Evolutionary conservation across 2,329 filamentous ascomycete genomes (phyloP).

Genomic region (Epichloe gansuensis): DNA sequence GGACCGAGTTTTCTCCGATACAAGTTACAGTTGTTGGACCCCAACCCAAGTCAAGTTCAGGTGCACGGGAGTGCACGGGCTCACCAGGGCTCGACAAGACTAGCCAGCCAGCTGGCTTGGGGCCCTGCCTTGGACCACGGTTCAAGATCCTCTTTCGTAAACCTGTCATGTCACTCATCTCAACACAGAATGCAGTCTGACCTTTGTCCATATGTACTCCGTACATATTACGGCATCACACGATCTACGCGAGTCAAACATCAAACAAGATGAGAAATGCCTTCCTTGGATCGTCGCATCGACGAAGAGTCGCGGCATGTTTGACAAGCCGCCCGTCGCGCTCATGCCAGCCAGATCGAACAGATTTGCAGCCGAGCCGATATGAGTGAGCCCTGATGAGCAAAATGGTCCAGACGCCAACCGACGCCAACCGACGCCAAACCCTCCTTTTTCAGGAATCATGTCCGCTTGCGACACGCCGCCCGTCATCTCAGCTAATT

Average conservation of each 20-base stretch:
- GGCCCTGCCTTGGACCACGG: not conserved
- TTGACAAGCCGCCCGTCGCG: not conserved
- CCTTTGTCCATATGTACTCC: not conserved
- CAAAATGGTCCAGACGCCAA: constrained; percentile 2
- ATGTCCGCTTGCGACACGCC: constrained; percentile 10
- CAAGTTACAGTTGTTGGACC: not conserved
- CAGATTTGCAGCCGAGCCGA: not conserved
- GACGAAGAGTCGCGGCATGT: not conserved
- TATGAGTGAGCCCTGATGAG: not conserved
- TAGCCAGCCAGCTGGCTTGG: not conserved
- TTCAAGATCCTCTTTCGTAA: not conserved
- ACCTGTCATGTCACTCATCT: not conserved
- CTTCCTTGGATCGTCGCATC: not conserved
- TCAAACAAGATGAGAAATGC: constrained; percentile 2
- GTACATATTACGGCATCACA: not conserved
- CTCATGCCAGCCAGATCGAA: not conserved
- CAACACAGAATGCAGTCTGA: not conserved
- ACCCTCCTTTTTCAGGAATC: constrained; percentile 10
- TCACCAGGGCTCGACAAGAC: not conserved
- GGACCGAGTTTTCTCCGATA: constrained; percentile 1
- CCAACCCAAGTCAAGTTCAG: not conserved
- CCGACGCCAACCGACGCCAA: not conserved
- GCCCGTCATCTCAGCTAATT: not conserved
- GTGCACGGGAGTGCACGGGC: not conserved
- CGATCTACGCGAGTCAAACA: not conserved